Evolutionary conservation across 257 asterid species (phyloP).

Genomic region (Buddleja alternifolia): DNA sequence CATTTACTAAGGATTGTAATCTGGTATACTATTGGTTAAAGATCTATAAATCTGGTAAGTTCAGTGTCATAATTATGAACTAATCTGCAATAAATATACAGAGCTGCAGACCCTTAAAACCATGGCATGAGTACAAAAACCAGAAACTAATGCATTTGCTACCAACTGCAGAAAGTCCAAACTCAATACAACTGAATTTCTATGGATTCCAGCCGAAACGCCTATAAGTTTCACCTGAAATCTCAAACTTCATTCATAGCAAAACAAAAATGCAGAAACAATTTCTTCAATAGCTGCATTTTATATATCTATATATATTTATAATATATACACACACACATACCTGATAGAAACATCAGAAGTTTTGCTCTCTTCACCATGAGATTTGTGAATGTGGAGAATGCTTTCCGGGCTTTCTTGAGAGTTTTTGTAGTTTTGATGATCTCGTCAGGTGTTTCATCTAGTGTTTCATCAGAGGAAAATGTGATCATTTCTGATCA

Average conservation of each 20-base stretch:
- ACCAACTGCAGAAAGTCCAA: constrained; percentile 13
- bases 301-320: no score
- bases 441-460: neutral
- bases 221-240: constrained; percentile 16
- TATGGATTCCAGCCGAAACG: neutral
- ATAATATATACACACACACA: no score
- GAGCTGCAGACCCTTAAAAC: constrained; percentile 17
- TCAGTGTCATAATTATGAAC: no score
- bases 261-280: neutral
- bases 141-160: constrained; percentile 23
- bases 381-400: neutral
- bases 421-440: neutral
- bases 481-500: constrained; percentile 13
- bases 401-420: neutral
- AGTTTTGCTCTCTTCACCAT: no score
- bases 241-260: neutral
- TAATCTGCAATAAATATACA: neutral
- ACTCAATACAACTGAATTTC: constrained; percentile 7
- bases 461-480: neutral
- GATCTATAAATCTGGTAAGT: no score
- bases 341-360: no score
- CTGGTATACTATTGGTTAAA: no score
- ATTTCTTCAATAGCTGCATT: neutral
- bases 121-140: constrained; percentile 18
- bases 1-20: no score